These are phyloP conservation scores for Scedosporium boydii DNA, from an alignment of 2,329 filamentous ascomycete genomes.

Conservation along the genomic window DNA sequence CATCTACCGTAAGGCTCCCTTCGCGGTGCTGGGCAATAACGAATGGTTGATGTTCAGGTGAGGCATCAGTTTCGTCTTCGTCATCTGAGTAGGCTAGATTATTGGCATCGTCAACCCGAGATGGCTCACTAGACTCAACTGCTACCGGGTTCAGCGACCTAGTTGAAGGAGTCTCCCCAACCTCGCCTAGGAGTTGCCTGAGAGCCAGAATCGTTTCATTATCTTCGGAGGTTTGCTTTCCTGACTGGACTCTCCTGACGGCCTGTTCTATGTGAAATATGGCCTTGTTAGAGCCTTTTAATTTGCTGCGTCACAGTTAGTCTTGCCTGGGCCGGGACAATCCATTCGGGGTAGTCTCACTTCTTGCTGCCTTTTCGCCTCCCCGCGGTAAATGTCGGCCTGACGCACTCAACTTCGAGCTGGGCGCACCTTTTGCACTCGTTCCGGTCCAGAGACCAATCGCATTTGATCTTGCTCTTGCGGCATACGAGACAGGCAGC, in stretches of 20 bases:
- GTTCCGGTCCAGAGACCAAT: conserved; percentile 39
- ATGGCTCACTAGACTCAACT: conserved; percentile 2
- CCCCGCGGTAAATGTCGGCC: conserved; percentile 64
- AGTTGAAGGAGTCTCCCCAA: conserved; percentile 8
- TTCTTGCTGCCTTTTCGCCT: conserved; percentile 71
- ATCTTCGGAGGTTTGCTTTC: conserved; percentile 32
- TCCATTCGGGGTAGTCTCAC: conserved; percentile 28
- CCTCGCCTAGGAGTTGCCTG: conserved; percentile 26
- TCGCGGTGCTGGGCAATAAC: conserved; percentile 20
- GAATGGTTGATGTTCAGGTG: conserved; percentile 10
- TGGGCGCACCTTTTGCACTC: conserved; percentile 54
- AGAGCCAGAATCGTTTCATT: conserved; percentile 34
- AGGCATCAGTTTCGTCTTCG: conserved; percentile 21
- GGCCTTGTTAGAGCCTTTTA: conserved; percentile 64
- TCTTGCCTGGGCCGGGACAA: conserved; percentile 4
- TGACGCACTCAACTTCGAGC: conserved; percentile 50
- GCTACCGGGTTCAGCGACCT: background rate
- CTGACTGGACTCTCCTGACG: conserved; percentile 42
- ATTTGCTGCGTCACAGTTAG: conserved; percentile 44
- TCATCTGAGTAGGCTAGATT: conserved; percentile 23
- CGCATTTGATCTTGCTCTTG: conserved; percentile 59
- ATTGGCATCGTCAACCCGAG: conserved; percentile 17
- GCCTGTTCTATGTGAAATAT: conserved; percentile 67
- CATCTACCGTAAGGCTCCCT: conserved; percentile 54
- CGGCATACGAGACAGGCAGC: conserved; percentile 57